Percentiles rank a stretch among this genome's conserved stretches.
Conservation (phyloP, 768 basidiomycete species). For the Pulveroboletus frians region DNA sequence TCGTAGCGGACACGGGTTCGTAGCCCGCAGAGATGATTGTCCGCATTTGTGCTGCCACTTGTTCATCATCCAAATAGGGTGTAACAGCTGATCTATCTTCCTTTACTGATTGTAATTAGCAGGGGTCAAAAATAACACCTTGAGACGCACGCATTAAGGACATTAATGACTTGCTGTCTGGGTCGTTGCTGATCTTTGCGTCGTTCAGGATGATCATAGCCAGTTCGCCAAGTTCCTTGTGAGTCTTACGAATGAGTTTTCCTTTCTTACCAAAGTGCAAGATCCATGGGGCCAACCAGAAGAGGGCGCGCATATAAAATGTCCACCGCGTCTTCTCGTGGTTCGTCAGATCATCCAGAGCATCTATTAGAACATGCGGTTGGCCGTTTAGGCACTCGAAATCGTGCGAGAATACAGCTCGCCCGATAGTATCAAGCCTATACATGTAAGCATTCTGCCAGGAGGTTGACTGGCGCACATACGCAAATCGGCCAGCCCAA, state of each 20-base stretch:
- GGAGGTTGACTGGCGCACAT: slow-evolving; percentile 19
- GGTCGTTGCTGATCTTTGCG: slow-evolving; percentile 42
- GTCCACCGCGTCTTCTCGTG: slow-evolving; percentile 51
- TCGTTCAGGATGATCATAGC: slow-evolving; percentile 51
- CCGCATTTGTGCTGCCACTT: slow-evolving; percentile 56
- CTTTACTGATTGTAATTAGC: slow-evolving; percentile 28
- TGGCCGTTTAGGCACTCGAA: slow-evolving; percentile 51
- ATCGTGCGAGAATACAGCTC: slow-evolving; percentile 60
- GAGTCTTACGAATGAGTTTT: slow-evolving; percentile 50
- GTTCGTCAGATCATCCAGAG: slow-evolving; percentile 57
- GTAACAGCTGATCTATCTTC: slow-evolving; percentile 41
- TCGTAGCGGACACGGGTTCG: slow-evolving; percentile 35
- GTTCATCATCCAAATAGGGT: slow-evolving; percentile 41
- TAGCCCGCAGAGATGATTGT: slow-evolving; percentile 57
- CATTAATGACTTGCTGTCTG: slow-evolving; percentile 45
- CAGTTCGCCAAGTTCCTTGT: slow-evolving; percentile 48
- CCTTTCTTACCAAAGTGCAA: slow-evolving; percentile 54
- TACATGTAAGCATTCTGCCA: background rate
- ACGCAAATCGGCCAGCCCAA: slow-evolving; percentile 62
- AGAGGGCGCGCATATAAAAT: slow-evolving; percentile 61
- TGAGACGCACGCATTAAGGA: slow-evolving; percentile 45
- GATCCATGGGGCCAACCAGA: slow-evolving; percentile 55
- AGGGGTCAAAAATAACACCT: background rate
- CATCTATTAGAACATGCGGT: slow-evolving; percentile 44
- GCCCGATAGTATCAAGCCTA: slow-evolving; percentile 55